Base-by-base conservation (phyloP, 2,329 filamentous ascomycete genomes). In the Epichloe sp. region DNA sequence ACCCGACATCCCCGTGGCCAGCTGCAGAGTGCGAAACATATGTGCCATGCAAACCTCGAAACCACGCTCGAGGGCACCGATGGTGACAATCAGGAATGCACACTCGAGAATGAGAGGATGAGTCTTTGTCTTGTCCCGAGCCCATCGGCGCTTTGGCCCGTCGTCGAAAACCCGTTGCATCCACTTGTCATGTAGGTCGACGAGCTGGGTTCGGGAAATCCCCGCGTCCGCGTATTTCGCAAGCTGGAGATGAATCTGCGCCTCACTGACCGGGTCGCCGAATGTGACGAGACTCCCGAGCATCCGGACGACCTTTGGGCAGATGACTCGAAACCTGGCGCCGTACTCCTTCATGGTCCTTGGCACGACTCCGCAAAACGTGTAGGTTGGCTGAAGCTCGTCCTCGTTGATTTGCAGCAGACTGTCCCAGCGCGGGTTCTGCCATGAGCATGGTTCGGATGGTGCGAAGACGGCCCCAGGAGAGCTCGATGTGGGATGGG, bases 291-390 rank as follows among this genome's bases (percentile, higher is more conserved):
- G 17, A 41, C 52, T 56, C 11, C 50, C 43, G 17, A 63, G 3
- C 2, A 57, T 47, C 15, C 45, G 42, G 8, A 58, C 12, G 23
- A 61, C 54, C 5, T 54, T 48, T 14, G 44, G 41, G 8, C 49
- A 19, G 14, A 59, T 23, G 2, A 36, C 3, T 8, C 50, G 21
- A 15, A 64, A 46, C 5, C 61, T 54, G 7, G 34, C 35, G 1
- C 47, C 7, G 51, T 62, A 56, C 42, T 62, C 55, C 11, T 23
- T 21, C 12, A 45, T 15, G 2, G 49, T 50, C 6, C 62, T 55
- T 5, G 61, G 61, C 4, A 62, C 58, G 14, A 58, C 53, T 11
- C 60, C 59, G 35, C 54, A 54, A 46, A 56, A 62, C 7, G 14
- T 34, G 49, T 57, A 57, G 19, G 50, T 17, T 15, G 10, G 2